Percentiles rank a stretch among this genome's conserved stretches.
phyloP scores from a whole-genome alignment of 306 rosid species.

The Trichosanthes cucumerina region DNA sequence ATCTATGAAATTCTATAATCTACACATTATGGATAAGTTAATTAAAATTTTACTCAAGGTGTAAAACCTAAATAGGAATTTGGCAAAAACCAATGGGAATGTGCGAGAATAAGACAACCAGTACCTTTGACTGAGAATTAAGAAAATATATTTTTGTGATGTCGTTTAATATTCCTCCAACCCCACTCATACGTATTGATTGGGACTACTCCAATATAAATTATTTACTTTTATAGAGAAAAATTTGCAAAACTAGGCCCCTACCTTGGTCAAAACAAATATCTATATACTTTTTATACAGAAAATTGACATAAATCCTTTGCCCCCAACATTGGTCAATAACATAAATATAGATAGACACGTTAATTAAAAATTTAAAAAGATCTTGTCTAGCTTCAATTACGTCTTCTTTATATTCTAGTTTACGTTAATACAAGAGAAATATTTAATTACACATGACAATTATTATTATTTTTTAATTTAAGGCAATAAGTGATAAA shows the following conservation, averaged over 20 bases:
- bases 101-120: background rate
- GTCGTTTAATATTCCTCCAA: constrained; percentile 2
- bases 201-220: background rate
- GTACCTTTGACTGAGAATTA: constrained; percentile 5
- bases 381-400: background rate
- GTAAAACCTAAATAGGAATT: background rate
- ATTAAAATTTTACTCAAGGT: background rate
- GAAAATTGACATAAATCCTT: background rate
- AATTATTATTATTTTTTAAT: background rate
- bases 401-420: background rate
- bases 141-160: background rate
- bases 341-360: background rate
- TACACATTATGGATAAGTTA: background rate
- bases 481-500: background rate
- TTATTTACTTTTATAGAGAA: background rate
- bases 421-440: background rate
- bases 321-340: background rate
- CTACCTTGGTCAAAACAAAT: background rate
- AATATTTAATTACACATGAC: background rate
- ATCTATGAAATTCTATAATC: background rate
- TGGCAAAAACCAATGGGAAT: background rate
- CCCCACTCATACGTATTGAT: constrained; percentile 8
- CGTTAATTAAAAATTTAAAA: background rate
- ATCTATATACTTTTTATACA: background rate
- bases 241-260: background rate